Evolutionary conservation across 1,139 yeast genomes (phyloP).

Genomic region (Arxiozyma heterogenica): DNA sequence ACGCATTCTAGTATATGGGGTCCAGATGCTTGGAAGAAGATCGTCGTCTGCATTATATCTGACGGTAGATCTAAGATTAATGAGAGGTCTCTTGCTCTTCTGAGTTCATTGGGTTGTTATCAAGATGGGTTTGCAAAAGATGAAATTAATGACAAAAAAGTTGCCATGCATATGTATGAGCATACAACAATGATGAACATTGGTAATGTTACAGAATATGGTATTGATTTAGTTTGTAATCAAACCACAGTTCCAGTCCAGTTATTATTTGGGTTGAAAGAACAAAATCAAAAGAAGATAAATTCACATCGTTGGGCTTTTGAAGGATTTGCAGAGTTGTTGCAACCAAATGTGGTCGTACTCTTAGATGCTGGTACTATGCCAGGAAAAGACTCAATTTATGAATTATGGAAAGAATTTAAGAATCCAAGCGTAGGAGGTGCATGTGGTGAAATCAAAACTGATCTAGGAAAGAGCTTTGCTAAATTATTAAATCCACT

Average conservation of each 20-base stretch:
- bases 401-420: slow-evolving; percentile 84
- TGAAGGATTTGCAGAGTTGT: slow-evolving; percentile 79
- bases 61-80: slow-evolving; percentile 92
- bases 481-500: slow-evolving; percentile 65
- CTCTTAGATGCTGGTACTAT: slow-evolving; percentile 91
- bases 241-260: slow-evolving; percentile 76
- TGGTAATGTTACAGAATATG: slow-evolving; percentile 58
- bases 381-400: slow-evolving; percentile 76
- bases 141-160: slow-evolving; percentile 76
- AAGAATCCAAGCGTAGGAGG: slow-evolving; percentile 83
- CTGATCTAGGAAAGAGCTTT: slow-evolving; percentile 74
- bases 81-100: slow-evolving; percentile 70
- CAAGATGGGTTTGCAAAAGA: slow-evolving; percentile 94
- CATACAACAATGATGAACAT: slow-evolving; percentile 61
- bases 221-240: slow-evolving; percentile 43
- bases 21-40: slow-evolving; percentile 85
- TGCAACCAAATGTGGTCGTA: slow-evolving; percentile 79
- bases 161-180: slow-evolving; percentile 85
- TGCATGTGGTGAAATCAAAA: slow-evolving; percentile 88
- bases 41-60: slow-evolving; percentile 80
- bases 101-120: slow-evolving; percentile 88
- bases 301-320: slow-evolving; percentile 96
- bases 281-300: slow-evolving; percentile 80
- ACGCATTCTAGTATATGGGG: slow-evolving; percentile 70
- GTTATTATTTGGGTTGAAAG: slow-evolving; percentile 78